Conservation (phyloP, 2,329 filamentous ascomycete species). For the Didymella lethalis region DNA sequence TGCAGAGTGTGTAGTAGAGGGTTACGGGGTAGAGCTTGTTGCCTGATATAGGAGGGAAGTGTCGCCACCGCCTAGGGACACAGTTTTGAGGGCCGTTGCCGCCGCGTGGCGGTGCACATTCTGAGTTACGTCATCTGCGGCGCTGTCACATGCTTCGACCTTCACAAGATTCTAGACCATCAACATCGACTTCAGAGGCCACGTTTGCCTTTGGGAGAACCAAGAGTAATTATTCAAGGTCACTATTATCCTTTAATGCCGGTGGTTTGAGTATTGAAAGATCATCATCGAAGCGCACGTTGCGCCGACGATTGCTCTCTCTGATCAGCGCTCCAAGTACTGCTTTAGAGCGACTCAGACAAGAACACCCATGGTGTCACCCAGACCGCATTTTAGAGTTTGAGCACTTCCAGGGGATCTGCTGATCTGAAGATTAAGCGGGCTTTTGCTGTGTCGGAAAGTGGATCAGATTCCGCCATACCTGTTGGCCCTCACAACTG, state of each 20-base stretch:
- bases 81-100: slow-evolving; percentile 8
- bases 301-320: not conserved
- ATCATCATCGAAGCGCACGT: not conserved
- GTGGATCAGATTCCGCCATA: not conserved
- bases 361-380: slow-evolving; percentile 1
- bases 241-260: not conserved
- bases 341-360: slow-evolving; percentile 11
- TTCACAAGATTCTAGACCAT: slow-evolving; percentile 2
- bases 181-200: not conserved
- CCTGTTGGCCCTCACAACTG: slow-evolving; percentile 3
- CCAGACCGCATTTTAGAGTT: not conserved
- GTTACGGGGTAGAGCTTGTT: slow-evolving; percentile 5
- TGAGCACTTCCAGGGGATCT: slow-evolving; percentile 1
- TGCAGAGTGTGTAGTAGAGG: not conserved
- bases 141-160: slow-evolving; percentile 6
- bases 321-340: slow-evolving; percentile 1
- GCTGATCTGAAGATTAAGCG: not conserved
- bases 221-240: not conserved
- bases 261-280: not conserved
- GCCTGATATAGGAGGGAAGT: slow-evolving; percentile 22
- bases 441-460: not conserved
- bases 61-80: slow-evolving; percentile 22
- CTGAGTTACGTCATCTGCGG: slow-evolving; percentile 16
- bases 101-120: slow-evolving; percentile 18
- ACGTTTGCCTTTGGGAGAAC: not conserved